Evolutionary conservation across 257 asterid species (phyloP).

Genomic region (Ligustrum vulgare): DNA sequence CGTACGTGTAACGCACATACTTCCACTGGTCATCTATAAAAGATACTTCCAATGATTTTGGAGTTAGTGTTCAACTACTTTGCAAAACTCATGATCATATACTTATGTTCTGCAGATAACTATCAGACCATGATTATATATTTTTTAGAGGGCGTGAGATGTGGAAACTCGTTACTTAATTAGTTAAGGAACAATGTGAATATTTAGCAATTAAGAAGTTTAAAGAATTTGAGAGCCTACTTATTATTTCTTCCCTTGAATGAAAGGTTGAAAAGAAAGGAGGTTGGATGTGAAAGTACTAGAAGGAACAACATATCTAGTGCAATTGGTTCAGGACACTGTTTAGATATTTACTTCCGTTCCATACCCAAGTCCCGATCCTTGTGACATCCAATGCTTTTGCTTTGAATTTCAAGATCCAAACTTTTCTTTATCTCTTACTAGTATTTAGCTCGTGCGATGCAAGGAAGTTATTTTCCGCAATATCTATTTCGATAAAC

Average conservation of each 20-base stretch:
- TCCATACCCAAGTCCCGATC: background rate
- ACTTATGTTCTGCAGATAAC: background rate
- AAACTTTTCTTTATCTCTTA: background rate
- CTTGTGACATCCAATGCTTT: background rate
- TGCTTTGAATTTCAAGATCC: background rate
- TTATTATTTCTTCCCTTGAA: background rate
- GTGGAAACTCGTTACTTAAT: background rate
- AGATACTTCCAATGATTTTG: too few relatives aligned
- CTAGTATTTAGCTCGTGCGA: too few relatives aligned
- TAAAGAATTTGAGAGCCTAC: background rate
- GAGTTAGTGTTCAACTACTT: background rate
- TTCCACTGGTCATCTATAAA: too few relatives aligned
- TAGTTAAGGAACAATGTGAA: background rate
- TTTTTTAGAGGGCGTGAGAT: background rate
- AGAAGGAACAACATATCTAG: background rate
- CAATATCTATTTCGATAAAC: too few relatives aligned
- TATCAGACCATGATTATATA: background rate
- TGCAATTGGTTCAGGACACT: background rate
- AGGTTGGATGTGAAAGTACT: background rate
- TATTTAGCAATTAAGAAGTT: background rate
- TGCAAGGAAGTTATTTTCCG: too few relatives aligned
- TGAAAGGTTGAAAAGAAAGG: background rate
- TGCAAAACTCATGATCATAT: background rate
- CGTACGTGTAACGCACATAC: too few relatives aligned
- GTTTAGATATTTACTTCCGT: background rate